Base-by-base conservation (phyloP, 1,139 yeast species). In the Pneumocystis wakefieldiae region DNA sequence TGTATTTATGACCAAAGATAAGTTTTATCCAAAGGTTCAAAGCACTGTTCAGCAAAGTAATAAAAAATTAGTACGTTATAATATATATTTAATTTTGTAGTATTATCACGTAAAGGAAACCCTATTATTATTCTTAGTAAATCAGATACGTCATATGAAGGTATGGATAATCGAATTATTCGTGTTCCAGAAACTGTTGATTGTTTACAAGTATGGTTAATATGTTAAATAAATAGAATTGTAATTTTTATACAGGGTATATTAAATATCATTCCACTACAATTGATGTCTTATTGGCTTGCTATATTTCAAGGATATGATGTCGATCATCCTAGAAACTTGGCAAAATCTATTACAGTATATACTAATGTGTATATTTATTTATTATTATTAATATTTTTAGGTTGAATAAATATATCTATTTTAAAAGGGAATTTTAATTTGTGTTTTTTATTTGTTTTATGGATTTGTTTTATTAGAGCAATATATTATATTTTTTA, bases 161-260 rank as follows among this genome's bases (percentile, higher is more conserved):
- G 61, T 64, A n/a, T 81, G 65, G 59, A 61, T 59, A 39, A 64
- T 68, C 48, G 64, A 66, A 77, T 57, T 57, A 81, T 94, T 71
- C 92, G 89, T 74, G 96, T 94, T 66, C 99, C 99, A 64, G 84
- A 83, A 70, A 90, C 97, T 7, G 59, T 57, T 24, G 59, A 57
- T 28, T 57, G 59, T 39, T 24, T 57, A 12, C 59, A 57, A 24
- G 59, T 57, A 57, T 29, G 5, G 29, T 19, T 57, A 24, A n/a
- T 29, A 57, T 28, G 14, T 10, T 37, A 2, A 19, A 14, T 37
- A 57, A 37, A 37, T 29, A 29, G 12, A 29, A 19, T 37, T 57
- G 97, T 91, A 66, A 98, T 94, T 76, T 92, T 98, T 77, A 80
- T 94, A 75, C 98, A 94, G 79, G 99, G 99, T 63, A 80, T 94